These are phyloP conservation scores for Saccharomycopsis malanga DNA, from an alignment of 805 yeast genomes.

Conservation along the genomic window DNA sequence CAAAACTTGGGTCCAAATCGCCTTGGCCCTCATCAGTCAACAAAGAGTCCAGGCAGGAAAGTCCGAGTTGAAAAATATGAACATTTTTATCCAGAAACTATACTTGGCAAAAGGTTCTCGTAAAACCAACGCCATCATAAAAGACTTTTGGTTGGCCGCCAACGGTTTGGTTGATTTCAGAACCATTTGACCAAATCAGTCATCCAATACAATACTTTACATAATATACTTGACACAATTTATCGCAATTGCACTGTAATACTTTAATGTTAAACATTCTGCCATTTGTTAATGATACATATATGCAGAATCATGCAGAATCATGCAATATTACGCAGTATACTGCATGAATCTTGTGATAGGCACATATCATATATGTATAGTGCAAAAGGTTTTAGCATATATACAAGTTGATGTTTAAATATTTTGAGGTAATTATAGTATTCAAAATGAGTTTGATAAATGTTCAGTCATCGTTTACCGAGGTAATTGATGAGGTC, in stretches of 20 bases:
- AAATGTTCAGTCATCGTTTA: conserved; percentile 9
- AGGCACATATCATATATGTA: too few relatives aligned
- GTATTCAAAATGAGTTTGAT: conserved; percentile 12
- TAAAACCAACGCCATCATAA: conserved; percentile 34
- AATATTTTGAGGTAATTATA: too few relatives aligned
- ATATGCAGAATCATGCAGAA: too few relatives aligned
- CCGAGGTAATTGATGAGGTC: conserved; percentile 2
- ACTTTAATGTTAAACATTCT: too few relatives aligned
- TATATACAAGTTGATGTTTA: too few relatives aligned
- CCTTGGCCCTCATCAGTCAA: conserved; percentile 27
- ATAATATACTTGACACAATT: too few relatives aligned
- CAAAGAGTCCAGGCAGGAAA: conserved; percentile 25
- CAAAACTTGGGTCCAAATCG: conserved; percentile 40
- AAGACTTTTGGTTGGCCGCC: conserved; percentile 34
- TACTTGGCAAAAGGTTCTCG: conserved; percentile 37
- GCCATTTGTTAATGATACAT: too few relatives aligned
- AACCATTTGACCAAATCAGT: neutral
- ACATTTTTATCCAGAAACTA: conserved; percentile 30
- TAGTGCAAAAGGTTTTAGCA: too few relatives aligned
- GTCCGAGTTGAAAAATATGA: conserved; percentile 22
- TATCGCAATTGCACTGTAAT: too few relatives aligned
- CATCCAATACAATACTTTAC: too few relatives aligned
- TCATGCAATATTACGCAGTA: too few relatives aligned
- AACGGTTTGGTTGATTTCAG: conserved; percentile 33
- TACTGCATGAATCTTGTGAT: too few relatives aligned